Evolutionary conservation across 768 basidiomycete genomes (phyloP).

Genomic region (Galerina marginata): DNA sequence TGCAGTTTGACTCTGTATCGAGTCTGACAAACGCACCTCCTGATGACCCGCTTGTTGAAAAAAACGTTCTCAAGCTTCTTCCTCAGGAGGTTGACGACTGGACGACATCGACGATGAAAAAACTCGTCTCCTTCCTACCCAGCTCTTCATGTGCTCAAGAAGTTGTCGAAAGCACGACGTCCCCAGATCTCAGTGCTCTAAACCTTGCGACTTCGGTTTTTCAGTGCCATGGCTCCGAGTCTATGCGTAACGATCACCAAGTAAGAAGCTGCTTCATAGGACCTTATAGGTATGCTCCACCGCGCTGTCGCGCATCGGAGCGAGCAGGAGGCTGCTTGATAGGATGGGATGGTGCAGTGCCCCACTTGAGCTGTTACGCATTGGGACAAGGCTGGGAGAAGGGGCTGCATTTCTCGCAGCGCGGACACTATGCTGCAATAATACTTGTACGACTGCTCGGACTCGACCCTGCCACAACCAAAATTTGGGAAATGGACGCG

Average conservation of each 20-base stretch:
- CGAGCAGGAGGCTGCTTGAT: slow-evolving; percentile 22
- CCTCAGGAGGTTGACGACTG: slow-evolving; percentile 20
- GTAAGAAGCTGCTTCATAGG: no score
- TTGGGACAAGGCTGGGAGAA: slow-evolving; percentile 20
- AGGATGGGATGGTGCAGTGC: slow-evolving; percentile 26
- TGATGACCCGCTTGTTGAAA: background rate
- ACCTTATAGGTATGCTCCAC: no score
- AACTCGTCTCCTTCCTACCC: slow-evolving; percentile 20
- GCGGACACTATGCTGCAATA: slow-evolving; percentile 23
- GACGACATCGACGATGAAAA: slow-evolving; percentile 19
- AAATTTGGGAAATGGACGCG: slow-evolving; percentile 23
- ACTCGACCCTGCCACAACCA: slow-evolving; percentile 18
- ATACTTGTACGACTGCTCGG: slow-evolving; percentile 19
- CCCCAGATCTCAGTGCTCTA: slow-evolving; percentile 4
- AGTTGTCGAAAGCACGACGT: background rate
- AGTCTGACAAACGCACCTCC: background rate
- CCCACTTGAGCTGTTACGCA: slow-evolving; percentile 25
- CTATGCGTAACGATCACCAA: no score
- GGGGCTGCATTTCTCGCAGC: slow-evolving; percentile 20
- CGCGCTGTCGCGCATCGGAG: background rate
- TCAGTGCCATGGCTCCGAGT: slow-evolving; percentile 24
- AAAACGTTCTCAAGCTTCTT: background rate
- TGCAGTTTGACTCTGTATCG: background rate
- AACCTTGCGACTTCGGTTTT: slow-evolving; percentile 25
- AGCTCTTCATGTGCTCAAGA: background rate